Evolutionary conservation across 495 filamentous ascomycete genomes (phyloP), one percentile per base, ranked within the genome.

Genomic region (Oleoguttula mirabilis): DNA sequence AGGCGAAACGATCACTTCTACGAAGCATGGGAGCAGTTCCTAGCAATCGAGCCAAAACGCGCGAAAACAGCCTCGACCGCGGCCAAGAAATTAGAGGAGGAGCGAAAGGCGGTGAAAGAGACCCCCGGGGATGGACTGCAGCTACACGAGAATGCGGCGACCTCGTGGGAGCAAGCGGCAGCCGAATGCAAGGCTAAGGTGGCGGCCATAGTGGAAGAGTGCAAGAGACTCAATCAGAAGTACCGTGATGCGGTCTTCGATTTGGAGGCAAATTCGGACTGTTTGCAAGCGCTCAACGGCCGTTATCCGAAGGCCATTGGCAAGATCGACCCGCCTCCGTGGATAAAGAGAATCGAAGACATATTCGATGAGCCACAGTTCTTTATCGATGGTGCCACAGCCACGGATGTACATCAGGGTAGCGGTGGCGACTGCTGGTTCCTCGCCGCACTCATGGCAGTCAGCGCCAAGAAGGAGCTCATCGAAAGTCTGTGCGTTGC

Each of bases 391-490:
- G 86, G 83, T 2, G 78, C 84, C 5, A 80, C 76, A 12, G 83
- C 88, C 12, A 84, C 79, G 45, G 83, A 90, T 63, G 77, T 93
- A 15, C 76, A 80, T 16, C 81, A 88, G 56, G 80, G 80, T 2
- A 67, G 74, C 33, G 79, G 81, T 51, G 88, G 88, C 1, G 86
- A 94, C 56, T 94, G 88, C 60, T 94, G 88, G 87, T 70, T 94
- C 39, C 73, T 94, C 67, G 81, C 87, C 19, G 88, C 85, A 8
- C 58, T 96, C 34, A 84, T 78, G 47, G 88, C 84, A 0, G 70
- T 94, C 45, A 79, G 76, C 28, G 88, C 86, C 55, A 86, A 88
- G 62, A 64, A 74, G 23, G 78, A 74, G 0, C 62, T 94, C 46
- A 82, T 94, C 40, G 75, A 87, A 53, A 74, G 70, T 35, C 69